These are phyloP conservation scores for Porcisia deanei DNA, from an alignment of 208 protist species.

Conservation along the genomic window DNA sequence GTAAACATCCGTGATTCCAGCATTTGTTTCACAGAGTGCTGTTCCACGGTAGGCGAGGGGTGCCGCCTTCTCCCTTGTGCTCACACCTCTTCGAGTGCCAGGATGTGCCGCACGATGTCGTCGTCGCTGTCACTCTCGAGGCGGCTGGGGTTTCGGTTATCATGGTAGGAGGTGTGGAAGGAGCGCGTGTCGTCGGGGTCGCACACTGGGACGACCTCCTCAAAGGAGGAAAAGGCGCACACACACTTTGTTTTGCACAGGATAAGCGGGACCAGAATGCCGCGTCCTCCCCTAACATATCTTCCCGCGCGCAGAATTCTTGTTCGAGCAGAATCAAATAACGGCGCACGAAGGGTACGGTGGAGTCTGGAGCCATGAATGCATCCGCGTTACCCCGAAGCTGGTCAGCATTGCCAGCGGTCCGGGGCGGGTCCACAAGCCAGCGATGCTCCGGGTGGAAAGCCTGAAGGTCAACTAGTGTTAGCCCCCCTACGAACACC, in stretches of 20 bases:
- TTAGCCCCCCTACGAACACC: slow-evolving; percentile 12
- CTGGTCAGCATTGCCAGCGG: not conserved
- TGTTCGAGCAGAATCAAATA: slow-evolving; percentile 28
- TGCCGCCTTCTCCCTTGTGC: not conserved
- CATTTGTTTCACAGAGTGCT: not conserved
- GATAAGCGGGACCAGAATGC: not conserved
- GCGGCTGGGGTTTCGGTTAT: slow-evolving; percentile 2
- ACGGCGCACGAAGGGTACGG: slow-evolving; percentile 22
- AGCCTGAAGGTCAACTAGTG: slow-evolving; percentile 25
- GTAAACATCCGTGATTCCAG: not conserved
- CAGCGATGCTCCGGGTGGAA: slow-evolving; percentile 29
- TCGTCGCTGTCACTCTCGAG: not conserved
- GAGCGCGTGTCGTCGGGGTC: not conserved
- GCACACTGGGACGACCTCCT: slow-evolving; percentile 1
- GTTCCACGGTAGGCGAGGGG: not conserved
- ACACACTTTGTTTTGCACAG: not conserved
- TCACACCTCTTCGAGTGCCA: not conserved
- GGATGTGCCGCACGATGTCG: not conserved
- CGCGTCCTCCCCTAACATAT: not conserved
- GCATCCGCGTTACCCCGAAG: not conserved
- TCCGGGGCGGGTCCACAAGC: slow-evolving; percentile 19
- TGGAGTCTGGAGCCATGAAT: slow-evolving; percentile 20
- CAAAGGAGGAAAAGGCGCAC: not conserved
- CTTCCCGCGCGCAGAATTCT: slow-evolving; percentile 1
- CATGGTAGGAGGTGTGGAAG: not conserved